phyloP scores from a whole-genome alignment of 352 stramenopile genomes.

The Detonula confervacea region DNA sequence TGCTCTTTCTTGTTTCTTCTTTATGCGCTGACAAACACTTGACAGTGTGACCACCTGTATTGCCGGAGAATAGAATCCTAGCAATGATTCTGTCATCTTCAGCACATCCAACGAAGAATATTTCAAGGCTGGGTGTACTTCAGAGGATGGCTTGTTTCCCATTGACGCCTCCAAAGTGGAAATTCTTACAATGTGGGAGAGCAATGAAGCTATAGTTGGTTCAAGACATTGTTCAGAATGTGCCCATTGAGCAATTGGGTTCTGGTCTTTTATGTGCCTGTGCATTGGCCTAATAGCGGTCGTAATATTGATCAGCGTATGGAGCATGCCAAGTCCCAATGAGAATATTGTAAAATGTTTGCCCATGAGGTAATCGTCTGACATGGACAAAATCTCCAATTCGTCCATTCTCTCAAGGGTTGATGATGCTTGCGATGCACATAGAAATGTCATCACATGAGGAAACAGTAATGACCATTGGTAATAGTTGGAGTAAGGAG shows the following conservation, averaged over 20 bases:
- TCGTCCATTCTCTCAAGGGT: constrained; percentile 21
- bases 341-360: constrained; percentile 5
- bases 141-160: constrained; percentile 4
- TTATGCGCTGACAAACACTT: constrained; percentile 16
- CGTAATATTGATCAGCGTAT: constrained; percentile 18
- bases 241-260: background rate
- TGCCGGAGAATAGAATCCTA: constrained; percentile 21
- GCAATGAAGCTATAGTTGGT: constrained; percentile 26
- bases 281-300: constrained; percentile 9
- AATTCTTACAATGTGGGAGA: constrained; percentile 25
- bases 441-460: constrained; percentile 21
- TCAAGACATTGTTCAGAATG: constrained; percentile 20
- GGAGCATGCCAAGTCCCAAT: constrained; percentile 35
- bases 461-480: constrained; percentile 36
- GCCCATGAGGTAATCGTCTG: constrained; percentile 1
- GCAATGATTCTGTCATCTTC: constrained; percentile 23
- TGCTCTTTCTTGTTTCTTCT: constrained; percentile 5
- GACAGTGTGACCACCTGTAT: constrained; percentile 19
- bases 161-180: constrained; percentile 26
- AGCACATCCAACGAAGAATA: constrained; percentile 41
- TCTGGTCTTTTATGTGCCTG: background rate
- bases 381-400: background rate
- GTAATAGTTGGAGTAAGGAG: constrained; percentile 25
- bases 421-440: constrained; percentile 6
- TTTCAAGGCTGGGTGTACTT: constrained; percentile 6